These are phyloP conservation scores for Ustilago curta DNA, from an alignment of 1,284 basidiomycete species.

Conservation along the genomic window DNA sequence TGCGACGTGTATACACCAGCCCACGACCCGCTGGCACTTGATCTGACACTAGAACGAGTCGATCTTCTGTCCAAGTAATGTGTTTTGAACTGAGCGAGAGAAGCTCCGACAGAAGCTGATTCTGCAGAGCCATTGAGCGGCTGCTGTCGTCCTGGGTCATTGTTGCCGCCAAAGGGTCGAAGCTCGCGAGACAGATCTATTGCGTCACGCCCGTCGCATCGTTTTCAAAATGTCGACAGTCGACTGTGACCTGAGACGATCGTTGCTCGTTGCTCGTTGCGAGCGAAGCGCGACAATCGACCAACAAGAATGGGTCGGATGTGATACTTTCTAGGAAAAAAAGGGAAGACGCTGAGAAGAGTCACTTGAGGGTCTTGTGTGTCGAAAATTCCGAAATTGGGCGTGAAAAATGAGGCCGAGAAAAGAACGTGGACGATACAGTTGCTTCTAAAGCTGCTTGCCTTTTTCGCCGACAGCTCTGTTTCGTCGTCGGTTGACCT, in stretches of 20 bases:
- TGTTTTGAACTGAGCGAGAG: constrained; percentile 10
- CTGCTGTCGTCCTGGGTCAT: constrained; percentile 14
- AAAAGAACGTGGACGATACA: neutral
- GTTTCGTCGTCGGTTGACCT: too few relatives aligned
- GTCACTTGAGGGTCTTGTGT: constrained; percentile 1
- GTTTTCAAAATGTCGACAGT: neutral
- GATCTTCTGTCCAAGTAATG: neutral
- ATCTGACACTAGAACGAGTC: constrained; percentile 27
- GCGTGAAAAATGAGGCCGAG: too few relatives aligned
- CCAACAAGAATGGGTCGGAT: neutral
- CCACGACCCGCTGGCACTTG: constrained; percentile 47
- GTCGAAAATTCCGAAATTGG: neutral
- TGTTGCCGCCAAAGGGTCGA: neutral
- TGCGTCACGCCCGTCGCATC: neutral
- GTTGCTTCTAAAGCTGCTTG: neutral
- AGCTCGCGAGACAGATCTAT: neutral
- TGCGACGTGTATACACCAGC: constrained; percentile 31
- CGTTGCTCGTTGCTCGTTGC: neutral
- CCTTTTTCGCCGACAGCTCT: neutral
- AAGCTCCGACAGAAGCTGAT: constrained; percentile 20
- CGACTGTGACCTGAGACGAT: neutral
- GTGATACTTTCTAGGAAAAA: too few relatives aligned
- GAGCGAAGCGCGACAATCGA: neutral
- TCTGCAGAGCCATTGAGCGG: constrained; percentile 26
- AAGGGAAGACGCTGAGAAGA: too few relatives aligned